Percentiles rank a stretch among this genome's conserved stretches.
Conservation (phyloP, 2,329 filamentous ascomycete species). For the Blastomyces parvus region DNA sequence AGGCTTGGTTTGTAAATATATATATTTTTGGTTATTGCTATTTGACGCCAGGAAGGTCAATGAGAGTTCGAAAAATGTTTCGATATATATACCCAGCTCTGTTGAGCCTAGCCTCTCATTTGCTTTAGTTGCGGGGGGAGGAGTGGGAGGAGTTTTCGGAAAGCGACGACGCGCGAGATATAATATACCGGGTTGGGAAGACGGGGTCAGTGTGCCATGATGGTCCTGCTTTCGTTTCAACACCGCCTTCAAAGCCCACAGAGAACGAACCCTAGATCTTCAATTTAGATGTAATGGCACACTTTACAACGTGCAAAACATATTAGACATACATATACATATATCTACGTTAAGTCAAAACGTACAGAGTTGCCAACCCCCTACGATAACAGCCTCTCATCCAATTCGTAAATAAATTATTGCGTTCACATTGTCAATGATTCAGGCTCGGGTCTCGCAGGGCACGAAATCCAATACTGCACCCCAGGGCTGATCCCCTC, state of each 20-base stretch:
- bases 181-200: no score
- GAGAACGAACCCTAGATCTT: no score
- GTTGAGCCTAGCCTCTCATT: not conserved
- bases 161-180: no score
- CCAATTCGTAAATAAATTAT: not conserved
- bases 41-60: no score
- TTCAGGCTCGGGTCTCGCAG: not conserved
- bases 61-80: not conserved
- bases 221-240: no score
- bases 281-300: not conserved
- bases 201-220: no score
- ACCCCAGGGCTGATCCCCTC: not conserved
- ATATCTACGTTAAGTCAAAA: not conserved
- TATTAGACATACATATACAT: not conserved
- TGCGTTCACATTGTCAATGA: not conserved
- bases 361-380: not conserved
- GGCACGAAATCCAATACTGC: constrained; percentile 4
- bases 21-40: not conserved
- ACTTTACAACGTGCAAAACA: not conserved
- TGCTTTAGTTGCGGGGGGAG: no score
- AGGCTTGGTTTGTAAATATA: not conserved
- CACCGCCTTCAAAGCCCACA: no score
- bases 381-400: not conserved
- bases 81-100: not conserved
- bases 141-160: no score